Evolutionary conservation across 2,329 filamentous ascomycete genomes (phyloP).

Genomic region (Exophiala mesophila): DNA sequence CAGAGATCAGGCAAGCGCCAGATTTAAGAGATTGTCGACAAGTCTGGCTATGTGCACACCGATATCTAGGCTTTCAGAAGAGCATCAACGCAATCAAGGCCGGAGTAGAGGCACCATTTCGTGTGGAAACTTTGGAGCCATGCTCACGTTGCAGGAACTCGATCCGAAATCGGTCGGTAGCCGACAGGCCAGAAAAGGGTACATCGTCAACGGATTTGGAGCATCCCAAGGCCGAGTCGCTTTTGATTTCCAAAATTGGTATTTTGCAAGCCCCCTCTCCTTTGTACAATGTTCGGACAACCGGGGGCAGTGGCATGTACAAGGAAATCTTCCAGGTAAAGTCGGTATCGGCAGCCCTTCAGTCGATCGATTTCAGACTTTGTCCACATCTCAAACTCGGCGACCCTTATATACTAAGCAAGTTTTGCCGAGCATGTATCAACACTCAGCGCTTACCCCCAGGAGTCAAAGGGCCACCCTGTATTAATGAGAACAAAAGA

Average conservation of each 20-base stretch:
- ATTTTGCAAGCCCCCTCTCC: constrained; percentile 25
- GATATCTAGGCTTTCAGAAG: constrained; percentile 22
- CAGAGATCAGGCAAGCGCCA: constrained; percentile 19
- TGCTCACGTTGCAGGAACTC: constrained; percentile 26
- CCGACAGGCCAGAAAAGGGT: constrained; percentile 26
- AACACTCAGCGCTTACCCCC: constrained; percentile 26
- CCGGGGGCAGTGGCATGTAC: constrained; percentile 23
- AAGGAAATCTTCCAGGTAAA: constrained; percentile 27
- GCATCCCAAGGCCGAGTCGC: constrained; percentile 20
- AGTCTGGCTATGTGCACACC: constrained; percentile 27
- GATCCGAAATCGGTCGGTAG: constrained; percentile 25
- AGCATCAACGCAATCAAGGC: constrained; percentile 24
- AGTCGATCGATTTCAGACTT: constrained; percentile 23
- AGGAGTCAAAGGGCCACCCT: constrained; percentile 24
- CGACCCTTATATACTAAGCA: constrained; percentile 26
- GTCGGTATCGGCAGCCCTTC: constrained; percentile 24
- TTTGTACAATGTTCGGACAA: constrained; percentile 21
- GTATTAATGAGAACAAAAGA: constrained; percentile 24
- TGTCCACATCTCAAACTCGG: constrained; percentile 26
- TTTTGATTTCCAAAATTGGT: constrained; percentile 27
- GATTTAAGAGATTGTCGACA: constrained; percentile 24
- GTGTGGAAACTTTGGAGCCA: constrained; percentile 22
- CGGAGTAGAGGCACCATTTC: constrained; percentile 25
- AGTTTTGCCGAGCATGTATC: constrained; percentile 27
- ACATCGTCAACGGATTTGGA: constrained; percentile 23